Percentiles rank a stretch among this genome's conserved stretches.
Evolutionary conservation across 352 stramenopile species (phyloP).

Genomic region (Phytophthora podocarpi): DNA sequence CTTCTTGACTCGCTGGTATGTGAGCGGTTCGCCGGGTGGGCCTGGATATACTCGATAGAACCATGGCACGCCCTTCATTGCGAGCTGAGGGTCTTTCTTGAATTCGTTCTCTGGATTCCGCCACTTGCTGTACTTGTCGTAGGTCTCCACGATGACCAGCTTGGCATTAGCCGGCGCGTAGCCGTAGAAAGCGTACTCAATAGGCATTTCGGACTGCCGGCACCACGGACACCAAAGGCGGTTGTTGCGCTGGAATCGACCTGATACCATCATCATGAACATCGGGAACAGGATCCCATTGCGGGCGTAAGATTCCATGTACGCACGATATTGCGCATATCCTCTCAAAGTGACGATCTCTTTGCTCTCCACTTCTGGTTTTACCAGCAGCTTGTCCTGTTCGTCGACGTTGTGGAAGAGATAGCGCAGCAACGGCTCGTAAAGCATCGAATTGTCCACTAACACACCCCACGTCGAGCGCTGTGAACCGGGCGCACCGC

Average conservation of each 20-base stretch:
- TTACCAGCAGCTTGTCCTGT: constrained; percentile 43
- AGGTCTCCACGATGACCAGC: constrained; percentile 60
- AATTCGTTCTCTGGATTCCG: constrained; percentile 74
- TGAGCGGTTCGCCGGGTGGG: constrained; percentile 27
- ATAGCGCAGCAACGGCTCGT: constrained; percentile 64
- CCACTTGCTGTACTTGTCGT: constrained; percentile 69
- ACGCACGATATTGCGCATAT: constrained; percentile 46
- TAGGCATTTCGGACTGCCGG: constrained; percentile 61
- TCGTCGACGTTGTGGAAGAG: constrained; percentile 65
- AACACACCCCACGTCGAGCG: constrained; percentile 64
- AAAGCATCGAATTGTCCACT: constrained; percentile 50
- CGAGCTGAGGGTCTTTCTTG: constrained; percentile 56
- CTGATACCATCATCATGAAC: constrained; percentile 78
- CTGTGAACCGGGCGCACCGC: constrained; percentile 28
- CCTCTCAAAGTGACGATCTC: constrained; percentile 56
- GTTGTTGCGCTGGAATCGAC: constrained; percentile 63
- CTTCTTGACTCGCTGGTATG: constrained; percentile 40
- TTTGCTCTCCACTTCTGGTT: constrained; percentile 51
- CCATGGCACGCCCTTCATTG: constrained; percentile 66
- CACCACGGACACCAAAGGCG: constrained; percentile 81
- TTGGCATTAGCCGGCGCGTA: constrained; percentile 55
- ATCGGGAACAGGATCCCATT: constrained; percentile 46
- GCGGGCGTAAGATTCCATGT: constrained; percentile 38
- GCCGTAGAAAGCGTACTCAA: constrained; percentile 76
- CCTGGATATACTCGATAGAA: constrained; percentile 57